A percentile compares a stretch with the other conserved stretches of the same genome.
Conservation (phyloP, 306 rosid genomes). For the Glycine latifolia region DNA sequence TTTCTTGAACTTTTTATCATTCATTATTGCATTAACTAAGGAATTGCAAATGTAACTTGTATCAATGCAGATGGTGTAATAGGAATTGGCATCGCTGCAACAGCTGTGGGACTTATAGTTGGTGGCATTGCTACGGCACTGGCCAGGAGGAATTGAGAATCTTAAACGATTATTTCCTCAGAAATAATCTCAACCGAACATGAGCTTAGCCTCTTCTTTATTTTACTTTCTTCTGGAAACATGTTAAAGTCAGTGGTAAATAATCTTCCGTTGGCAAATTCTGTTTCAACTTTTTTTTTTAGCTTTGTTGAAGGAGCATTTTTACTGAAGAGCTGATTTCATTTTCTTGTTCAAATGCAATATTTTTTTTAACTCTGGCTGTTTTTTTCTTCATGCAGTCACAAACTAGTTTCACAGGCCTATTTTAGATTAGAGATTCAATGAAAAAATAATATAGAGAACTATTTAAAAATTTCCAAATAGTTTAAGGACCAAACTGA, state of each 20-base stretch:
- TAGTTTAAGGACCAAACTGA: too few relatives aligned
- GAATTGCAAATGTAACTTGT: slow-evolving; percentile 19
- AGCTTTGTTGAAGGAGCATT: slow-evolving; percentile 27
- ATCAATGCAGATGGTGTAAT: slow-evolving; percentile 80
- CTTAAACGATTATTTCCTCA: not conserved
- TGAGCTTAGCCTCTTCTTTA: slow-evolving; percentile 31
- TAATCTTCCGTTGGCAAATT: slow-evolving; percentile 30
- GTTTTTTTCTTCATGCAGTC: too few relatives aligned
- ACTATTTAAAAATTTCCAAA: too few relatives aligned
- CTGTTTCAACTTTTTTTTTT: not conserved
- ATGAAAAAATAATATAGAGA: too few relatives aligned
- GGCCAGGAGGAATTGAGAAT: slow-evolving; percentile 66
- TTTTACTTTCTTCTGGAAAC: slow-evolving; percentile 31
- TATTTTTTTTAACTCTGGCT: not conserved
- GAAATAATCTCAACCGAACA: slow-evolving; percentile 4
- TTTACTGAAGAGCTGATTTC: not conserved
- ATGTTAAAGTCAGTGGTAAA: slow-evolving; percentile 37
- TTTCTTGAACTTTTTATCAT: slow-evolving; percentile 9
- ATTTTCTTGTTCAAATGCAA: not conserved
- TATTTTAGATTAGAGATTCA: too few relatives aligned
- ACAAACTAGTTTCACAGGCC: too few relatives aligned
- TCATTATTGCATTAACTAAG: slow-evolving; percentile 23
- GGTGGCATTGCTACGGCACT: slow-evolving; percentile 93
- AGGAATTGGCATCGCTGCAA: slow-evolving; percentile 93
- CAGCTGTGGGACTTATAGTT: slow-evolving; percentile 81